Base-by-base conservation (phyloP, 768 basidiomycete species). In the Leccinum broughii region DNA sequence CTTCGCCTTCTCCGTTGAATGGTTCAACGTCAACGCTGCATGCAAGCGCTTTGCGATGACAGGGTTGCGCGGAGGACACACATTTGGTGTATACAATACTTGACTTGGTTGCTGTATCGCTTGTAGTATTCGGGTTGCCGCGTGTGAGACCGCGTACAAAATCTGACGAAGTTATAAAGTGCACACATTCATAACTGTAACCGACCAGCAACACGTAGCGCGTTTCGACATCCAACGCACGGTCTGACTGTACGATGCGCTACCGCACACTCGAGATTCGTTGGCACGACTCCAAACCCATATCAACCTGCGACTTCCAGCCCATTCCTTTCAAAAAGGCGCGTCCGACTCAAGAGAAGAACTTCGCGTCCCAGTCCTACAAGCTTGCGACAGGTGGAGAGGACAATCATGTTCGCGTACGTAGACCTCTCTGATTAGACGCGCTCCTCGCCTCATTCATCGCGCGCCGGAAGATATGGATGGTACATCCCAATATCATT, bases 231-330 rank as follows among this genome's bases (percentile, higher is more conserved):
- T 22, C 34, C 41, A 44, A 44, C 9, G n/a, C n/a, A 10, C 61
- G 41, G 26, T 53, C 48, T 3, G 28, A 37, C 28, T 4, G 14
- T 57, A 64, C 62, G 62, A 95, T 95, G 92, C 88, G 92, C 62
- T 92, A 90, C 73, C 84, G 90, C 61, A 93, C 93, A 4, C 84
- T 95, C 50, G 94, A 95, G 78, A 97, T 97, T 70, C 84, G 95
- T 64, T 97, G 94, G 94, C 94, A 97, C 81, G 94, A 95, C 79
- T 87, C 83, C 74, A 93, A 93, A 70, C 94, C 94, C 50, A 95
- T 99, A 75, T 95, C 93, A 49, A 92, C 94, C 15, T 93, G 92
- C 75, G 97, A 99, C 80, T 97, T 97, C 71, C 97, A 98, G 71
- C 89, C 93, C 20, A 72, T 87, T 34, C 78, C 90, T 2, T 91